Percentiles rank a stretch among this genome's conserved stretches.
phyloP scores from a whole-genome alignment of 2,329 filamentous ascomycete species.

The Penicillium sp. region DNA sequence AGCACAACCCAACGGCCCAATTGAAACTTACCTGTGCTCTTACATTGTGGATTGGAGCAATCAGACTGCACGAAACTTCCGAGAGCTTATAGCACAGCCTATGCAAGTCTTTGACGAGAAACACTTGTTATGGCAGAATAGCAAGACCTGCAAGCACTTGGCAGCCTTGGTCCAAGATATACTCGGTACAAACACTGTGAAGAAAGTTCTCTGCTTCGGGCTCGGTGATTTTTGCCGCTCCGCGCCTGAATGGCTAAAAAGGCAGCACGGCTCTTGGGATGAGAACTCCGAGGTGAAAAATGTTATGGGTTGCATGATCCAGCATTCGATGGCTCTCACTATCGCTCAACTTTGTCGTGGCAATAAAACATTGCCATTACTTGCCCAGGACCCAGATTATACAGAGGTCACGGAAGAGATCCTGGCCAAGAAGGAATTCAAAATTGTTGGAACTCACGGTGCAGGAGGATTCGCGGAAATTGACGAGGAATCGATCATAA shows the following conservation, averaged over 20 bases:
- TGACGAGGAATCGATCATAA: conserved; percentile 19
- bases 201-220: conserved; percentile 20
- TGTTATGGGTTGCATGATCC: conserved; percentile 15
- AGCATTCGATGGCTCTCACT: conserved; percentile 23
- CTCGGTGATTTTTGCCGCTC: conserved; percentile 21
- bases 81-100: conserved; percentile 19
- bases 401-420: conserved; percentile 14
- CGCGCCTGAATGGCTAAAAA: conserved; percentile 19
- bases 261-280: conserved; percentile 14
- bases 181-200: conserved; percentile 17
- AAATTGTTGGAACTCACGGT: conserved; percentile 17
- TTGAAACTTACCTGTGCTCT: conserved; percentile 20
- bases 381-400: conserved; percentile 20
- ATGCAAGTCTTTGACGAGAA: conserved; percentile 19
- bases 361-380: conserved; percentile 13
- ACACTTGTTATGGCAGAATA: conserved; percentile 17
- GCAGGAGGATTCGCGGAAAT: conserved; percentile 21
- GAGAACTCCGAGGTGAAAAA: conserved; percentile 12
- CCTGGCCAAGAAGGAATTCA: conserved; percentile 15
- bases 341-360: conserved; percentile 18
- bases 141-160: conserved; percentile 16
- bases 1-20: conserved; percentile 15
- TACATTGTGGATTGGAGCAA: conserved; percentile 23
- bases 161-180: conserved; percentile 11
- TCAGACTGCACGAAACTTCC: conserved; percentile 18